These are phyloP conservation scores for Phyllosticta capitalensis DNA, from an alignment of 2,329 filamentous ascomycete species.

Conservation along the genomic window DNA sequence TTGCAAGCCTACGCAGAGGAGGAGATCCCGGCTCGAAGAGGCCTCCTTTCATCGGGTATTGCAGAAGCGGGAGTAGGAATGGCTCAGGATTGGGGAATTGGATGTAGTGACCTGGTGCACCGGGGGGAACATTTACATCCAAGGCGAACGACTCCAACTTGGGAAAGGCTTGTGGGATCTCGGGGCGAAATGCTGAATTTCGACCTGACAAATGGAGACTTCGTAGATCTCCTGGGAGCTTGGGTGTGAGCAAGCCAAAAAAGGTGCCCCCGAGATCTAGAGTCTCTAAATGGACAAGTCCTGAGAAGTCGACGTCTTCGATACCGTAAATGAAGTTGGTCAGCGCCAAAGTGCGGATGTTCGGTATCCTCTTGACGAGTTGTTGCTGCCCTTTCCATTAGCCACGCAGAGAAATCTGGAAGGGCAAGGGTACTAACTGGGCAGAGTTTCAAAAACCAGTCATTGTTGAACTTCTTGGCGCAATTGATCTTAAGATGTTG, in stretches of 20 bases:
- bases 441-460: neutral
- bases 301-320: neutral
- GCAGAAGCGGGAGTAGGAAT: neutral
- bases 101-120: neutral
- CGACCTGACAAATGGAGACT: neutral
- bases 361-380: conserved; percentile 14
- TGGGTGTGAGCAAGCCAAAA: neutral
- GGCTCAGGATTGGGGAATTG: neutral
- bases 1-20: neutral
- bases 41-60: neutral
- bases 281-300: neutral
- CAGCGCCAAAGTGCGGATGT: conserved; percentile 14
- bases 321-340: conserved; percentile 4
- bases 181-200: neutral
- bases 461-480: neutral
- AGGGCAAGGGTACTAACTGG: neutral
- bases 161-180: neutral
- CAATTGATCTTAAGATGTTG: conserved; percentile 16
- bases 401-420: neutral
- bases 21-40: neutral
- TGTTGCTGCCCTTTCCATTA: neutral
- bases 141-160: neutral
- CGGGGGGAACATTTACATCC: too few relatives aligned
- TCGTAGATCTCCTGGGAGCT: neutral
- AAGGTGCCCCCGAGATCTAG: neutral